Evolutionary conservation across 257 asterid genomes (phyloP).

Genomic region (Plantago ovata): DNA sequence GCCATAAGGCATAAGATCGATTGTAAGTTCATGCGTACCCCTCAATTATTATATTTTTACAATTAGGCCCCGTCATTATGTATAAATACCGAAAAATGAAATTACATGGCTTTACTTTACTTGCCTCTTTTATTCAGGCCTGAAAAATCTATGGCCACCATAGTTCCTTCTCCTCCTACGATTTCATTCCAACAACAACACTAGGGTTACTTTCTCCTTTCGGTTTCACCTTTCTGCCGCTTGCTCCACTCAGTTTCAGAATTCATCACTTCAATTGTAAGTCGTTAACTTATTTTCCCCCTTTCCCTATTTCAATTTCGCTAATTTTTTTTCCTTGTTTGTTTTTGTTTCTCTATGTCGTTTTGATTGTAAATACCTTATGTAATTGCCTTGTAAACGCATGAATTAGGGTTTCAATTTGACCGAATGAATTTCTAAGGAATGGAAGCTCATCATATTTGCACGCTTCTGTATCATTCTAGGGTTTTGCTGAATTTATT

Average conservation of each 20-base stretch:
- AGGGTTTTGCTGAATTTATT: too few relatives aligned
- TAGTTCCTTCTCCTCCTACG: too few relatives aligned
- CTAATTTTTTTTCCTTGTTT: background rate
- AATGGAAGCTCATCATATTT: too few relatives aligned
- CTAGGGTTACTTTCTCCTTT: constrained; percentile 31
- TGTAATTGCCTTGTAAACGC: constrained; percentile 9
- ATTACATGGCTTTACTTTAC: too few relatives aligned
- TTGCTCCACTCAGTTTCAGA: constrained; percentile 13
- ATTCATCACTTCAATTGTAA: constrained; percentile 20
- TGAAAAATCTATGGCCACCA: too few relatives aligned
- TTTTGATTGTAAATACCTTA: background rate
- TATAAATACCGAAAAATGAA: constrained; percentile 17
- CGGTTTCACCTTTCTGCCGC: constrained; percentile 8
- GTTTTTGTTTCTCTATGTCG: background rate
- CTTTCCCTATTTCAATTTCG: constrained; percentile 8
- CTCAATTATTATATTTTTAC: too few relatives aligned
- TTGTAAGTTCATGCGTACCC: too few relatives aligned
- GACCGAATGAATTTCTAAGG: too few relatives aligned
- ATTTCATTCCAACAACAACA: too few relatives aligned
- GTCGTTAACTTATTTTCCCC: constrained; percentile 20
- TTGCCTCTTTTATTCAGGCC: too few relatives aligned
- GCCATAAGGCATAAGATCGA: too few relatives aligned
- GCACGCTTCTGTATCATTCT: too few relatives aligned
- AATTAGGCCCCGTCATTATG: background rate
- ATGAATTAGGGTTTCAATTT: constrained; percentile 5